Conservation (phyloP, 2,329 filamentous ascomycete genomes). For the Sclerotinia subarctica region DNA sequence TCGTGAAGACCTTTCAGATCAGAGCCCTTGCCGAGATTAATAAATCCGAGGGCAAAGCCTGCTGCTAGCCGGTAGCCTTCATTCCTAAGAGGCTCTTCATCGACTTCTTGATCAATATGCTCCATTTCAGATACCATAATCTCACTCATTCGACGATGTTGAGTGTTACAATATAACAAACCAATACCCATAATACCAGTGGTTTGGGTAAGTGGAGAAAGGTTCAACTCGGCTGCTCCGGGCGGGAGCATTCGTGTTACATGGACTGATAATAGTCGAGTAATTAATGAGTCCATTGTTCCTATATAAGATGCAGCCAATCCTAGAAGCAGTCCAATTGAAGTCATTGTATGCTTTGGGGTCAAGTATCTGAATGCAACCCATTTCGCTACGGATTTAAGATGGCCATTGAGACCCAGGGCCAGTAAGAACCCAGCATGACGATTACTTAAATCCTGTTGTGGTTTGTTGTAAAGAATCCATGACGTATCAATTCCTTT, state of each 20-base stretch:
- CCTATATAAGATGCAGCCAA: conserved; percentile 91
- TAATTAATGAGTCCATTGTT: conserved; percentile 96
- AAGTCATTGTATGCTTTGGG: conserved; percentile 98
- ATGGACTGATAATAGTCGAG: conserved; percentile 88
- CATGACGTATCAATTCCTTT: conserved; percentile 97
- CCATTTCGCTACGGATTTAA: conserved; percentile 96
- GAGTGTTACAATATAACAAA: conserved; percentile 87
- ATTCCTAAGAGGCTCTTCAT: conserved; percentile 81
- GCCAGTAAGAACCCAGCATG: conserved; percentile 92
- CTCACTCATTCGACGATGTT: conserved; percentile 97
- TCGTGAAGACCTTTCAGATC: conserved; percentile 87
- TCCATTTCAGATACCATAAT: conserved; percentile 98
- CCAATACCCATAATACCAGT: conserved; percentile 97
- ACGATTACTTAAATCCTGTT: conserved; percentile 83
- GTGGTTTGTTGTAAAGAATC: conserved; percentile 97
- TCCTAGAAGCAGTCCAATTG: conserved; percentile 88
- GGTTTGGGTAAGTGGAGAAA: conserved; percentile 90
- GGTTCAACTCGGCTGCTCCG: conserved; percentile 88
- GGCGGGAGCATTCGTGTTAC: conserved; percentile 91
- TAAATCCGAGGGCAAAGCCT: conserved; percentile 88
- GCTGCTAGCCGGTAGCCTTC: conserved; percentile 96
- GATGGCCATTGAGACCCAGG: conserved; percentile 86
- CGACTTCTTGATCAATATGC: conserved; percentile 73
- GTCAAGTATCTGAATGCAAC: conserved; percentile 99
- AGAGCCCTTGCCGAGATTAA: conserved; percentile 88